phyloP scores from a whole-genome alignment of 768 basidiomycete species.

The Mycena sanguinolenta region DNA sequence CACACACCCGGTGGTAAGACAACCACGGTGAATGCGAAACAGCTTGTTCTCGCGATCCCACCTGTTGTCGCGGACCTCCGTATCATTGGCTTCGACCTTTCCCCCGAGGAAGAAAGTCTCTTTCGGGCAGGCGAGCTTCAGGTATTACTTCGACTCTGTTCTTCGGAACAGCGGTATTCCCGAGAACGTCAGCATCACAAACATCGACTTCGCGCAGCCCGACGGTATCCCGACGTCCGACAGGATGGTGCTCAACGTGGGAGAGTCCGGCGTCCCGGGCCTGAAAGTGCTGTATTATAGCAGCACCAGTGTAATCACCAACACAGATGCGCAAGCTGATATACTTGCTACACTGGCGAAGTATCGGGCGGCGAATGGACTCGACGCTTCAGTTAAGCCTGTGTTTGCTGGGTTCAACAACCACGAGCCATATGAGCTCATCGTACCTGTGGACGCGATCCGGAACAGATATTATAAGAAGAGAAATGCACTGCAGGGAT shows the following conservation, averaged over 20 bases:
- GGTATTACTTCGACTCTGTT: slow-evolving; percentile 16
- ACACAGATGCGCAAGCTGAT: slow-evolving; percentile 21
- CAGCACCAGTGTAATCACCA: slow-evolving; percentile 17
- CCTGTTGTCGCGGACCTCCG: slow-evolving; percentile 13
- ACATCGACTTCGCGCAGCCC: slow-evolving; percentile 18
- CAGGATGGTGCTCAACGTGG: slow-evolving; percentile 15
- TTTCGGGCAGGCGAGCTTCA: slow-evolving; percentile 13
- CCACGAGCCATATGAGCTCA: slow-evolving; percentile 14
- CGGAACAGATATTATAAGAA: slow-evolving; percentile 3
- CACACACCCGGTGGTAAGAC: neutral
- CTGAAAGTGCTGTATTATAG: slow-evolving; percentile 10
- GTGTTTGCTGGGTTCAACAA: slow-evolving; percentile 17
- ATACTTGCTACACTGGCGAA: slow-evolving; percentile 11
- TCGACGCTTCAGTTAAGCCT: slow-evolving; percentile 9
- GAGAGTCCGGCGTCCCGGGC: too few relatives aligned
- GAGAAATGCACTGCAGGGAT: slow-evolving; percentile 10
- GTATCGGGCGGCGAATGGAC: slow-evolving; percentile 17
- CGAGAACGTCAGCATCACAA: slow-evolving; percentile 10
- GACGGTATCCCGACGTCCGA: slow-evolving; percentile 16
- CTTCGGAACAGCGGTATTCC: slow-evolving; percentile 14
- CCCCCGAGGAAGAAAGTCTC: slow-evolving; percentile 13
- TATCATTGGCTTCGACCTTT: slow-evolving; percentile 14
- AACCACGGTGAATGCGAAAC: slow-evolving; percentile 15
- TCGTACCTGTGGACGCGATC: slow-evolving; percentile 7
- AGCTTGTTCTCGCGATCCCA: slow-evolving; percentile 19